Evolutionary conservation across 108 stramenopile species (phyloP).

Genomic region (Nitzschia sp.): DNA sequence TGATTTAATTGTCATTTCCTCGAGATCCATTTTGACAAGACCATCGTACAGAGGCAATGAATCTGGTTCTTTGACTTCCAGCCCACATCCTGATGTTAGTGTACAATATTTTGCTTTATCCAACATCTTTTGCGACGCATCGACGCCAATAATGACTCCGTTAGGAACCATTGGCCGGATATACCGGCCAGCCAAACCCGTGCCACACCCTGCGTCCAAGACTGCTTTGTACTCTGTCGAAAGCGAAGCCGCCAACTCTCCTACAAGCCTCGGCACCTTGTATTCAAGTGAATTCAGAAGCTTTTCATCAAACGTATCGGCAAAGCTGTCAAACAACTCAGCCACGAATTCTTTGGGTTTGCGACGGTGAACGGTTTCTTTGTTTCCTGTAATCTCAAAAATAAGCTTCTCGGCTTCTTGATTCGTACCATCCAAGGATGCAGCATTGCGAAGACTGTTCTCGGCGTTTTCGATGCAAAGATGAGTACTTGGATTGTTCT

Average conservation of each 20-base stretch:
- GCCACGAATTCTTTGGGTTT: constrained; percentile 77
- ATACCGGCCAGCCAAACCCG: constrained; percentile 71
- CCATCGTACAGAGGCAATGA: constrained; percentile 53
- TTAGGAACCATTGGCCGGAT: constrained; percentile 47
- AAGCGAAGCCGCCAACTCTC: constrained; percentile 37
- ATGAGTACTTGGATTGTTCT: constrained; percentile 7
- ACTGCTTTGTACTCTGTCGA: constrained; percentile 30
- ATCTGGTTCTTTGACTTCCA: neutral
- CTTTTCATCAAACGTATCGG: constrained; percentile 76
- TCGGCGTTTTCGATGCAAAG: constrained; percentile 64
- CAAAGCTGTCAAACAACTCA: constrained; percentile 80
- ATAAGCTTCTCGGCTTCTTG: constrained; percentile 47
- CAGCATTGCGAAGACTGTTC: constrained; percentile 65
- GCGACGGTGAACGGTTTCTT: constrained; percentile 40
- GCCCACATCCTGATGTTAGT: constrained; percentile 46
- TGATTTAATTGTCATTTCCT: constrained; percentile 41
- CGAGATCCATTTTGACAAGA: constrained; percentile 58
- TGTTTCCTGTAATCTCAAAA: constrained; percentile 3
- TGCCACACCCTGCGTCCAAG: constrained; percentile 81
- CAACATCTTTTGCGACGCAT: constrained; percentile 72
- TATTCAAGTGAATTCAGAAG: constrained; percentile 53
- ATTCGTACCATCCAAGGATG: constrained; percentile 58
- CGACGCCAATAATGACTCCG: constrained; percentile 63
- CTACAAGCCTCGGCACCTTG: constrained; percentile 61
- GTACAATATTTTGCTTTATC: constrained; percentile 63